These are phyloP conservation scores for Craspedostauros australis DNA, from an alignment of 108 stramenopile genomes.

Conservation along the genomic window DNA sequence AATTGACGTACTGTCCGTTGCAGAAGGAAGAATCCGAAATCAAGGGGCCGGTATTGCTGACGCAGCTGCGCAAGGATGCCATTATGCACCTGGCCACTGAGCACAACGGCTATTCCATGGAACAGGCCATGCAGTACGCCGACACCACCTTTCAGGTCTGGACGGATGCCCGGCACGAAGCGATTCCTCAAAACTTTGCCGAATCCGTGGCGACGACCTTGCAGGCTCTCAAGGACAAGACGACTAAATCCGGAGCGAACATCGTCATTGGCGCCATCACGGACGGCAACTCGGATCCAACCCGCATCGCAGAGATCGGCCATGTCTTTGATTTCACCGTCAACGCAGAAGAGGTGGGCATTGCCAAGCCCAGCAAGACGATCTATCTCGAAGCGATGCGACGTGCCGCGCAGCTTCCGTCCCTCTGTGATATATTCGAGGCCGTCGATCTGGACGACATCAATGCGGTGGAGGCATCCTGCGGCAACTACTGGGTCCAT, in stretches of 20 bases:
- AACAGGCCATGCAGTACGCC: constrained; percentile 26
- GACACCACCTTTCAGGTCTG: constrained; percentile 59
- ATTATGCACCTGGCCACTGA: constrained; percentile 34
- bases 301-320: constrained; percentile 25
- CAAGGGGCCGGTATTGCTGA: constrained; percentile 59
- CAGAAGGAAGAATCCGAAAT: neutral
- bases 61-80: constrained; percentile 70
- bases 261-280: constrained; percentile 79
- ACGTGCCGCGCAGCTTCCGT: constrained; percentile 15
- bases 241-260: constrained; percentile 6
- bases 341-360: constrained; percentile 75
- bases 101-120: constrained; percentile 27
- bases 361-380: constrained; percentile 63
- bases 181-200: constrained; percentile 57
- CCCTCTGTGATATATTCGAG: constrained; percentile 12
- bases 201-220: constrained; percentile 29
- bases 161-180: constrained; percentile 55
- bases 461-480: neutral
- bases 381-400: constrained; percentile 59
- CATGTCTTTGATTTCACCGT: constrained; percentile 68
- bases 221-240: too few species aligned
- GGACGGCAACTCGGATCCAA: constrained; percentile 83
- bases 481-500: constrained; percentile 81
- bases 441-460: constrained; percentile 20
- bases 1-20: constrained; percentile 33